phyloP scores from a whole-genome alignment of 2,329 filamentous ascomycete species.

The Pestalotiopsis fici region DNA sequence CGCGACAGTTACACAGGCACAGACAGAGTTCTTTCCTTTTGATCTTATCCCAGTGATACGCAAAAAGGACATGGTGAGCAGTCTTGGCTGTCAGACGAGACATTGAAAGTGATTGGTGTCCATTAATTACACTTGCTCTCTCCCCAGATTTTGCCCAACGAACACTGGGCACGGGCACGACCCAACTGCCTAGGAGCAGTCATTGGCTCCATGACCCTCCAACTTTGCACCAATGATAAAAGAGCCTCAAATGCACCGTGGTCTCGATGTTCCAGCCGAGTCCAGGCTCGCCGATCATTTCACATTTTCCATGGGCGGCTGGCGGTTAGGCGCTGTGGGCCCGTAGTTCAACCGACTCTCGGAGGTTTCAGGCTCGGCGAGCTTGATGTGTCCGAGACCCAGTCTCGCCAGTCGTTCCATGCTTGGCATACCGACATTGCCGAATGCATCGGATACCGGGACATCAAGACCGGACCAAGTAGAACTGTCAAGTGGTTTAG shows the following conservation, averaged over 20 bases:
- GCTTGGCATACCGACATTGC: not conserved
- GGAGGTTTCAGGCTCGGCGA: not conserved
- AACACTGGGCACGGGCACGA: not conserved
- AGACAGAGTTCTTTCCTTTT: not conserved
- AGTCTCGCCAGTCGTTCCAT: not conserved
- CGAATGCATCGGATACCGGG: not conserved
- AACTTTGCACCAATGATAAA: not conserved
- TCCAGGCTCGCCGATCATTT: constrained; percentile 9
- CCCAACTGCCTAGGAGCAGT: not conserved
- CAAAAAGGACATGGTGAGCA: not conserved
- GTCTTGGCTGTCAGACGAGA: not conserved
- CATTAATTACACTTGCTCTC: not conserved
- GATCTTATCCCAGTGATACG: not conserved
- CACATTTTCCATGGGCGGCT: not conserved
- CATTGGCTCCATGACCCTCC: not conserved
- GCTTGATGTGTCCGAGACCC: not conserved
- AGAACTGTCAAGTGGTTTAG: not conserved
- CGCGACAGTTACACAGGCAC: not conserved
- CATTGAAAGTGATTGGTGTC: not conserved
- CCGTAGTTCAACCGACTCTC: not conserved
- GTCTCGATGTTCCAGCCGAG: constrained; percentile 5
- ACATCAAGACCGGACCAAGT: not conserved
- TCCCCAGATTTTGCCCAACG: not conserved
- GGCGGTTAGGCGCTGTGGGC: not conserved
- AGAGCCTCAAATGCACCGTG: not conserved